Evolutionary conservation across 2,329 filamentous ascomycete species (phyloP), one percentile per base, ranked within the genome.

Genomic region (Claviceps maximensis): DNA sequence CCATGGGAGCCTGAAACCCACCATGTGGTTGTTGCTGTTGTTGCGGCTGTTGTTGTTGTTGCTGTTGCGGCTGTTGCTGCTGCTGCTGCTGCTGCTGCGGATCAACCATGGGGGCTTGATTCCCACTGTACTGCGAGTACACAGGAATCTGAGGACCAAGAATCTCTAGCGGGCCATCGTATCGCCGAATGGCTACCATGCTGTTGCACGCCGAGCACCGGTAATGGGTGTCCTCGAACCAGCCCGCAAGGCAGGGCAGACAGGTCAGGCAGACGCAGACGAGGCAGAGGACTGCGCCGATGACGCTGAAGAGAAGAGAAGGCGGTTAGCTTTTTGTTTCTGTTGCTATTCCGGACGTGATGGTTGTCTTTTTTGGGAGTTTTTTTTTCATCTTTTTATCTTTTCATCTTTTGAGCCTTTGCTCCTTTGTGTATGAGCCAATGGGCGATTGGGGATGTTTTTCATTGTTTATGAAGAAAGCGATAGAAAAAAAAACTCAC

Each of bases 211-310:
- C 38, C 9, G 57, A 56, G 60, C 66, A 68, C 46, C 52, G 60
- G 56, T 61, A 65, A 53, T 63, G 51, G 7, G 55, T 60, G 31
- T 65, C 58, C 55, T 67, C 64, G 51, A 63, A 67, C 66, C 65
- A 67, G 36, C 59, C 56, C 3, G 62, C 62, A 15, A 63, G 50
- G 53, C 65, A 67, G 7, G 65, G 65, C 15, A 68, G 51, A 51
- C 63, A 66, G 10, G 65, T 55, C 6, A 66, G 58, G 50, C 61
- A 67, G 53, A 66, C 54, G 56, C 64, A 67, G 49, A 67, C 41
- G 19, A 67, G 54, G 50, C 63, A 66, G 57, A 64, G 62, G 21
- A 65, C 40, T 36, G 58, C 57, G 23, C 63, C 63, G 17, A 59
- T 58, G 31, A 67, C 23, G 9, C 65, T 66, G 40, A 10, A 17